Base-by-base conservation (phyloP, 2,329 filamentous ascomycete species). In the Fusarium brevicatenulatum region DNA sequence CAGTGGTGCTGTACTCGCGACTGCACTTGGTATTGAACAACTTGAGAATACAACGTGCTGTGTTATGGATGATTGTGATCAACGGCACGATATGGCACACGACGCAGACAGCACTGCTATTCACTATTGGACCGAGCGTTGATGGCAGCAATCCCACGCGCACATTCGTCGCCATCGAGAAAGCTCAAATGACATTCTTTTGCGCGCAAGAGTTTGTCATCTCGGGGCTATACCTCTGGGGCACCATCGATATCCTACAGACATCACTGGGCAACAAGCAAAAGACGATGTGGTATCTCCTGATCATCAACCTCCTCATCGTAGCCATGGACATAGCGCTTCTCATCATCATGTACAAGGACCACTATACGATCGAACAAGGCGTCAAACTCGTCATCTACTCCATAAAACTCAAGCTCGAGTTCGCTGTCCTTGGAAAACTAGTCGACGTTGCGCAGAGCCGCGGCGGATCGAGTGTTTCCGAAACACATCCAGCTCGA, bases 381-480 rank as follows among this genome's bases (percentile, higher is more conserved):
- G 65, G 65, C 2, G 36, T 74, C 18, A 70, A 68, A 23, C 58
- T 72, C 6, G 64, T 59, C 18, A 46, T 68, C 1, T 72, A 68
- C 39, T 72, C 74, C 5, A 46, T 72, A 25, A 83, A 82, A 66
- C 75, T 83, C 23, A 83, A 82, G 66, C 71, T 81, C 9, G 81
- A 82, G 57, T 81, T 82, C 57, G 75, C 77, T 18, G 80, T 82
- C 1, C 69, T 83, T n/a, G 81, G 80, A 36, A 76, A 77, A 30
- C 66, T 83, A 7, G 79, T 82, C 28, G 72, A 81, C 10, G 76
- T 82, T 47, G 85, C 63, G 58, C 82, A 70, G 32, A 69, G 71
- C 11, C 42, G 63, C 9, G 53, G 65, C 32, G 66, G 64, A 18
- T 69, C 64, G 28, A 52, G 47, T 39, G 42, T 57, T 10, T 68